phyloP scores from a whole-genome alignment of 768 basidiomycete genomes.

The Termitomyces sp. region DNA sequence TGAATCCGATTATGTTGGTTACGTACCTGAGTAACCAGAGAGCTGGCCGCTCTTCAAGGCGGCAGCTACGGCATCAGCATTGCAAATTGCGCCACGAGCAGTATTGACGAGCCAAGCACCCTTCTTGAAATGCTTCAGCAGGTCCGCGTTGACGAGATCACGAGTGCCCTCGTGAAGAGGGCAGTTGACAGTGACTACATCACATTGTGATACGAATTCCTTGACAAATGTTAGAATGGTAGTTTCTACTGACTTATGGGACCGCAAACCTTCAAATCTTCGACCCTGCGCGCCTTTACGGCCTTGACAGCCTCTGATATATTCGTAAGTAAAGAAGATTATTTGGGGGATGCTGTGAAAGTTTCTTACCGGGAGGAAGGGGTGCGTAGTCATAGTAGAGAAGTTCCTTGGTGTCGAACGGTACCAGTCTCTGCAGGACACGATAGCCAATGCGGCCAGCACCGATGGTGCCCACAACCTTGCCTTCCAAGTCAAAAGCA shows the following conservation, averaged over 20 bases:
- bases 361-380: slow-evolving; percentile 48
- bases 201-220: slow-evolving; percentile 44
- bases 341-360: not conserved
- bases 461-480: slow-evolving; percentile 89
- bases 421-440: slow-evolving; percentile 70
- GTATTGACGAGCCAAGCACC: slow-evolving; percentile 93
- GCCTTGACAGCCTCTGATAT: slow-evolving; percentile 53
- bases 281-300: slow-evolving; percentile 68
- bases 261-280: slow-evolving; percentile 61
- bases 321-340: not conserved
- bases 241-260: not conserved
- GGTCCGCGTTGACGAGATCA: slow-evolving; percentile 75
- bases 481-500: slow-evolving; percentile 85
- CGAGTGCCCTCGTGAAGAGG: slow-evolving; percentile 82
- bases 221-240: slow-evolving; percentile 1
- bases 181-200: slow-evolving; percentile 83
- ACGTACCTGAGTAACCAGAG: slow-evolving; percentile 44
- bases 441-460: slow-evolving; percentile 80
- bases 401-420: slow-evolving; percentile 87
- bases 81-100: slow-evolving; percentile 87
- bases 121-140: slow-evolving; percentile 85
- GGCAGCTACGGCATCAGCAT: slow-evolving; percentile 71
- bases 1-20: not conserved
- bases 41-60: slow-evolving; percentile 77
- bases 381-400: slow-evolving; percentile 85